These are phyloP conservation scores for Cyberlindnera saturnus DNA, from an alignment of 805 yeast genomes.

Conservation along the genomic window DNA sequence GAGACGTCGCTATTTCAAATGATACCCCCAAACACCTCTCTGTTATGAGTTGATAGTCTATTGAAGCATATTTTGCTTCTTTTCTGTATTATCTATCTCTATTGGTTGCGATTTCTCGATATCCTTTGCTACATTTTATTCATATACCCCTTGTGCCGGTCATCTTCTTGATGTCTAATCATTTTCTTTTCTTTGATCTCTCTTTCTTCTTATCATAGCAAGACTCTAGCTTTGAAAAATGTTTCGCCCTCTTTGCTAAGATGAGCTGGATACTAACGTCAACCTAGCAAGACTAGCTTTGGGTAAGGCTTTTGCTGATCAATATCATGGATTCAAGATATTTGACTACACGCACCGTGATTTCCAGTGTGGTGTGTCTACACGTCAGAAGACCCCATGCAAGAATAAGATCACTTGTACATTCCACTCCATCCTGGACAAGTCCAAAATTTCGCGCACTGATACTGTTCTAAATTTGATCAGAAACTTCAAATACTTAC, in stretches of 20 bases:
- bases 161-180: too few relatives aligned
- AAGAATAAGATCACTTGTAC: constrained; percentile 14
- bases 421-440: constrained; percentile 9
- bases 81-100: too few relatives aligned
- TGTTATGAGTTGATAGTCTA: too few relatives aligned
- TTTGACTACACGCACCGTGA: constrained; percentile 14
- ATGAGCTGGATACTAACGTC: neutral
- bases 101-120: too few relatives aligned
- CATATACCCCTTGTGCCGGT: too few relatives aligned
- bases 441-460: constrained; percentile 9
- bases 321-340: constrained; percentile 4
- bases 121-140: too few relatives aligned
- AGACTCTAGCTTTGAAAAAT: too few relatives aligned
- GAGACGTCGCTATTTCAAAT: too few relatives aligned
- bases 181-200: too few relatives aligned
- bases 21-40: too few relatives aligned
- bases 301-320: neutral
- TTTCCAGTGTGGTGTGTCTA: constrained; percentile 17
- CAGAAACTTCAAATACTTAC: constrained; percentile 33
- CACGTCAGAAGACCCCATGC: constrained; percentile 7
- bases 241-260: too few relatives aligned
- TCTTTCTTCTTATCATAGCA: neutral
- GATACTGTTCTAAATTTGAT: constrained; percentile 10
- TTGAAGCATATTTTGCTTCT: too few relatives aligned
- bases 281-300: neutral